Base-by-base conservation (phyloP, 75 land plant genomes). In the Isoetes taiwanensis region DNA sequence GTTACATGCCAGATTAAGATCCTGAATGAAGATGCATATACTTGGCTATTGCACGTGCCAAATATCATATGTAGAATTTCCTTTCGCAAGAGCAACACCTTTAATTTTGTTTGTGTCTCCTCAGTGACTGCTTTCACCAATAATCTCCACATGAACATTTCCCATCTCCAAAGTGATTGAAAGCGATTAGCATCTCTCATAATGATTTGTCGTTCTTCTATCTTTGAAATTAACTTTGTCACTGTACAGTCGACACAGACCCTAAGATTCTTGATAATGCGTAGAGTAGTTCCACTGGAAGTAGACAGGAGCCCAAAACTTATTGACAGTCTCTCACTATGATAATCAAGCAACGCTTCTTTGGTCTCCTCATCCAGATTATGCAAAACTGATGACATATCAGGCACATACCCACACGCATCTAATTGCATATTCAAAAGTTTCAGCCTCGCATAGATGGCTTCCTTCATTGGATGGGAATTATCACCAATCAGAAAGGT, bases 141-240 rank as follows among this genome's bases (percentile, higher is more conserved):
- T 65, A 80, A 69, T 76, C 83, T 35, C 54, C 41, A 34, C 83
- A 80, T 17, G 79, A 72, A 56, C 83, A 80, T 31, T 53, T 30
- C 12, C 83, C 83, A 6, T 42, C 64, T 29, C 61, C 66, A 24
- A 80, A 80, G 21, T 56, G 61, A 34, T 76, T 59, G 83, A 37
- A 80, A 80, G 23, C 83, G 54, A 19, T 67, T 56, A 34, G 79
- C 57, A 64, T 80, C 83, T 38, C 83, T 62, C 0, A 76, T 67
- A 0, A 73, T 59, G 32, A 80, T 70, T 53, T 70, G 72, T 1
- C 80, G 33, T 5, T 40, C 34, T 62, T 70, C 74, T 0, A 62
- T 59, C 64, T 66, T 73, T 0, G 80, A 69, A 1, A 78, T 52
- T 25, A 73, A 72, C 50, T 65, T 69, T 16, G 69, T 56, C 48